phyloP scores from a whole-genome alignment of 139 green algal genomes.

The Chlamydomonas incerta region DNA sequence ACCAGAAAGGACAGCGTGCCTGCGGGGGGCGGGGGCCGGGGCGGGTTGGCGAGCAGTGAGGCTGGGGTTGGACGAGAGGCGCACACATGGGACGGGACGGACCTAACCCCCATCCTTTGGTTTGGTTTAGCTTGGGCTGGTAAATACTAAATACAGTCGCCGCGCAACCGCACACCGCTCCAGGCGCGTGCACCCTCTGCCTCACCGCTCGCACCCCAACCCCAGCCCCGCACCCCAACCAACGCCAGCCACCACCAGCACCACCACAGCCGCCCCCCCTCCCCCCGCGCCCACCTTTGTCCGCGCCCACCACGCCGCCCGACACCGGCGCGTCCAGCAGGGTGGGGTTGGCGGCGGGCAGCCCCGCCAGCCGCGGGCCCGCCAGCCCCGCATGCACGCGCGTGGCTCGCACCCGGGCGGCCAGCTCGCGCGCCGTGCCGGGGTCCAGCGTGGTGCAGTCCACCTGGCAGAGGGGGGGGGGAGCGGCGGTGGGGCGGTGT shows the following conservation, averaged over 20 bases:
- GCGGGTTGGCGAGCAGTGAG: too few relatives aligned
- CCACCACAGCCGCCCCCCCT: neutral
- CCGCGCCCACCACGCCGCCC: slow-evolving; percentile 72
- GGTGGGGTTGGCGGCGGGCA: neutral
- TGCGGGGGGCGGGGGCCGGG: neutral
- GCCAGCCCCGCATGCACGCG: neutral
- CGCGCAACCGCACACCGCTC: too few relatives aligned
- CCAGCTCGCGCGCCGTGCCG: neutral
- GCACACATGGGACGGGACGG: too few relatives aligned
- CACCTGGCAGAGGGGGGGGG: neutral
- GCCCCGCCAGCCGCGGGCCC: slow-evolving; percentile 9
- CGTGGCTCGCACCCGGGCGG: neutral
- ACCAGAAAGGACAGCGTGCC: slow-evolving; percentile 87
- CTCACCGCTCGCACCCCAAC: too few relatives aligned
- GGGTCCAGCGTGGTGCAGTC: slow-evolving; percentile 36
- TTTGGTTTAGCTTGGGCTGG: too few relatives aligned
- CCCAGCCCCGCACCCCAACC: too few relatives aligned
- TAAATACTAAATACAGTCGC: too few relatives aligned
- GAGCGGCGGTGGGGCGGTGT: neutral
- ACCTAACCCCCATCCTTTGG: too few relatives aligned
- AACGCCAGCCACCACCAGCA: too few relatives aligned
- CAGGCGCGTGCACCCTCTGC: too few relatives aligned
- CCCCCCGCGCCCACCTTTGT: slow-evolving; percentile 27
- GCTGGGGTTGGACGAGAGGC: too few relatives aligned
- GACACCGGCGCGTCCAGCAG: slow-evolving; percentile 79